phyloP scores from a whole-genome alignment of 345 rosid species.

The Arabidopsis thaliana region TAIR10.1 NC_003074.8:2025501-2026000 shows the following conservation, averaged over 20 bases:
- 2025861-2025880: constrained; percentile 31
- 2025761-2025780: constrained; percentile 75
- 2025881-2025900: constrained; percentile 8
- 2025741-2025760: constrained; percentile 34
- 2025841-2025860: constrained; percentile 56
- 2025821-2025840: constrained; percentile 56
- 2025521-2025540: constrained; percentile 53
- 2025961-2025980: constrained; percentile 56
- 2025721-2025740: constrained; percentile 22
- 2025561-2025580: constrained; percentile 66
- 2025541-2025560: constrained; percentile 50
- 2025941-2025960: constrained; percentile 33
- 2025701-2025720: neutral
- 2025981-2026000: constrained; percentile 52
- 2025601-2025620: constrained; percentile 50
- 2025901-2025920: neutral
- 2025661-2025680: constrained; percentile 78
- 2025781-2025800: constrained; percentile 63
- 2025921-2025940: constrained; percentile 16
- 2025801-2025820: constrained; percentile 70
- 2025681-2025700: constrained; percentile 18
- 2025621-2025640: constrained; percentile 62
- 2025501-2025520: constrained; percentile 3
- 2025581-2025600: constrained; percentile 59
- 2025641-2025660: constrained; percentile 75